A percentile compares a stretch with the other conserved stretches of the same genome.
Evolutionary conservation across 257 asterid species (phyloP).

Genomic region (Fraxinus quadrangulata): DNA sequence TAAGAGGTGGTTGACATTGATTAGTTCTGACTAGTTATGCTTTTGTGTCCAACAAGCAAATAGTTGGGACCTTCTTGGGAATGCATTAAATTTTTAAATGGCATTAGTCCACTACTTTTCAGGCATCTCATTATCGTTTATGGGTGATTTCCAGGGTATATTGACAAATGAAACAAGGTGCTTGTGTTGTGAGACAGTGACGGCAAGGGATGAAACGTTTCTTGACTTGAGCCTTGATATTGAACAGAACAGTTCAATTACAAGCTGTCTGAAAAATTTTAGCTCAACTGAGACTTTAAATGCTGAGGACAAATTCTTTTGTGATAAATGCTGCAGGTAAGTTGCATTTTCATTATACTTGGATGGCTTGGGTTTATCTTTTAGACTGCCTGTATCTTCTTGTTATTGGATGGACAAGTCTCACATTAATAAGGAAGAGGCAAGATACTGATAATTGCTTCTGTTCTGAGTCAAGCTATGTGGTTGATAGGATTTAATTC

Average conservation of each 20-base stretch:
- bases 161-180: slow-evolving; percentile 66
- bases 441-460: background rate
- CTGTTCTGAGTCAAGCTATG: background rate
- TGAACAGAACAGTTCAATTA: slow-evolving; percentile 69
- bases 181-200: slow-evolving; percentile 66
- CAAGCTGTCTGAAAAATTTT: slow-evolving; percentile 65
- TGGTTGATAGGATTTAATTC: background rate
- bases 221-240: slow-evolving; percentile 70
- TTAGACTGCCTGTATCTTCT: slow-evolving; percentile 1
- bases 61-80: background rate
- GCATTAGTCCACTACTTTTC: background rate
- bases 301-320: slow-evolving; percentile 67
- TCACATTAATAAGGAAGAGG: background rate
- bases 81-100: background rate
- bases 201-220: slow-evolving; percentile 68
- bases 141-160: slow-evolving; percentile 46
- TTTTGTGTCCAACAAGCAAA: slow-evolving; percentile 1
- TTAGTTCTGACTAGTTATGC: background rate
- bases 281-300: slow-evolving; percentile 68
- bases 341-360: slow-evolving; percentile 4
- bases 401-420: slow-evolving; percentile 18
- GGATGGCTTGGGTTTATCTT: background rate
- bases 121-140: slow-evolving; percentile 13
- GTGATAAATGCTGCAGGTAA: slow-evolving; percentile 64
- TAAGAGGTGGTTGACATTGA: background rate